Conservation (phyloP, 352 stramenopile genomes). For the Globisporangium spiculum region DNA sequence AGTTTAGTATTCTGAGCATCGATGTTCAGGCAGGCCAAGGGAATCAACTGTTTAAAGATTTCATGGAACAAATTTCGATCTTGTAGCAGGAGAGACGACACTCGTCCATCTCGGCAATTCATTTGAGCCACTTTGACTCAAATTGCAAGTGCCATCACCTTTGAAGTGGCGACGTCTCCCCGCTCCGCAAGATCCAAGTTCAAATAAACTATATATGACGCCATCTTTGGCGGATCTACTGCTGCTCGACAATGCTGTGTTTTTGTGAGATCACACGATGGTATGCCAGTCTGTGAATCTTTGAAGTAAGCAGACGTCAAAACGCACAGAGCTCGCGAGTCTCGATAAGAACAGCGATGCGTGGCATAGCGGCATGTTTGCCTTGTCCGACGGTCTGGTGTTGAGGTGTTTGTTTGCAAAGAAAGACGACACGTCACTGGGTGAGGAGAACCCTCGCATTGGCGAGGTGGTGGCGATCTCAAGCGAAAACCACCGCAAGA, state of each 20-base stretch:
- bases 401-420: constrained; percentile 17
- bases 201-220: background rate
- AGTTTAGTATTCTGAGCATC: no score
- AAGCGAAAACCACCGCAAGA: constrained; percentile 28
- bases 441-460: background rate
- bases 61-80: background rate
- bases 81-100: background rate
- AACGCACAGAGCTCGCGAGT: constrained; percentile 13
- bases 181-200: no score
- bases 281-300: constrained; percentile 40
- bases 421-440: background rate
- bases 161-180: background rate
- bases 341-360: background rate
- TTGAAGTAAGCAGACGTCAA: constrained; percentile 40
- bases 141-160: background rate
- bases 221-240: constrained; percentile 2
- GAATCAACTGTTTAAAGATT: background rate
- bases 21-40: background rate
- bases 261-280: constrained; percentile 28
- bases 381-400: constrained; percentile 27
- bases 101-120: background rate
- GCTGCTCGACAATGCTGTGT: constrained; percentile 18
- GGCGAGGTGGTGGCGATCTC: constrained; percentile 15
- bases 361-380: constrained; percentile 20
- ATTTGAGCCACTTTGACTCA: background rate